Conservation (phyloP, 345 rosid species). For the Eucalyptus globulus region DNA sequence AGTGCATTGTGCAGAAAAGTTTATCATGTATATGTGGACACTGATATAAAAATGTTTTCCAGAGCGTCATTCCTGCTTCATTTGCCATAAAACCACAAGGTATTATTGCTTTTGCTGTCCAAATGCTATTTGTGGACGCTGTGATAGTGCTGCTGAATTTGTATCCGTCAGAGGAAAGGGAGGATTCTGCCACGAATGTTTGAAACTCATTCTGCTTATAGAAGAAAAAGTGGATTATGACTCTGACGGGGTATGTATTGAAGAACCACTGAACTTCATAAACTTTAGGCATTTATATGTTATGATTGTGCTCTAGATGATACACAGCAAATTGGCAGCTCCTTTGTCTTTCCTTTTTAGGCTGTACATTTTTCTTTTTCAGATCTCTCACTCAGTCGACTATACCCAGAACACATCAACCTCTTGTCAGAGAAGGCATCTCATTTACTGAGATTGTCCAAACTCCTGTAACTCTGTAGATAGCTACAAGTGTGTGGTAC, state of each 20-base stretch:
- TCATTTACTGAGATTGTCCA: background rate
- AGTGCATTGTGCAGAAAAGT: background rate
- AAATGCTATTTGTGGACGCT: constrained; percentile 28
- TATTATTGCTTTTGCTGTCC: constrained; percentile 43
- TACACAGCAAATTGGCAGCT: background rate
- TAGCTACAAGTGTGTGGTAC: background rate
- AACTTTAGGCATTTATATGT: background rate
- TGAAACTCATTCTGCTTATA: constrained; percentile 15
- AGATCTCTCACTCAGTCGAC: background rate
- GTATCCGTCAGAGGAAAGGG: background rate
- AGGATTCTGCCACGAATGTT: constrained; percentile 32
- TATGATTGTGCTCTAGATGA: background rate
- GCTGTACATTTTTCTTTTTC: background rate
- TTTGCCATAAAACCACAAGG: constrained; percentile 26
- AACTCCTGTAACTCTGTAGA: background rate
- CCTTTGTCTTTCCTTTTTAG: background rate
- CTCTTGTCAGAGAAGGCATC: background rate
- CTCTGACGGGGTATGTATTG: constrained; percentile 16
- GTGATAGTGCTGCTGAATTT: constrained; percentile 16
- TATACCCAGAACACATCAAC: background rate
- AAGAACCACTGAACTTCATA: background rate
- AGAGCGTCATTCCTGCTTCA: constrained; percentile 40
- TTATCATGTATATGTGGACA: background rate
- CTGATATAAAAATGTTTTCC: constrained; percentile 1
- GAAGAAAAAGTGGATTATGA: constrained; percentile 27